These are phyloP conservation scores for Scolecobasidium constrictum DNA, from an alignment of 2,329 filamentous ascomycete species.

Conservation along the genomic window DNA sequence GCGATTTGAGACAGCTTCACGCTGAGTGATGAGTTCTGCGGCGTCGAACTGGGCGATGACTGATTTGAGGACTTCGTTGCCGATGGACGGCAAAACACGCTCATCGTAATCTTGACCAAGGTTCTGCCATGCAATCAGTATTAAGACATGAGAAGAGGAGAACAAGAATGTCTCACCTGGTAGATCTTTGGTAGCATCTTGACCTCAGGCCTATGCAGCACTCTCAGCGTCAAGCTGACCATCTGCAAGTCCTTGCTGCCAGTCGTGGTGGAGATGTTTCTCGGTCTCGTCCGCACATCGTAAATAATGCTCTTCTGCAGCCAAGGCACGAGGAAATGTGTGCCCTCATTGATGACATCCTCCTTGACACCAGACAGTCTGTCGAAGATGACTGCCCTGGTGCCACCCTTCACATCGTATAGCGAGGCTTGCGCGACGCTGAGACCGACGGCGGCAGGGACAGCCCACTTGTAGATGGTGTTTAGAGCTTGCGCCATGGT, in stretches of 20 bases:
- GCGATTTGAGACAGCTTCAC: constrained; percentile 89
- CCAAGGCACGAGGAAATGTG: constrained; percentile 94
- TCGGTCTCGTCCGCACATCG: constrained; percentile 92
- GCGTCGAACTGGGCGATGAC: constrained; percentile 44
- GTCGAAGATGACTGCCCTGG: constrained; percentile 96
- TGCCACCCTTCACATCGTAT: constrained; percentile 95
- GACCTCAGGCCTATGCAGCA: constrained; percentile 89
- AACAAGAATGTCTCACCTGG: constrained; percentile 53
- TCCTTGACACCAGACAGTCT: constrained; percentile 87
- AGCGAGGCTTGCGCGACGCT: constrained; percentile 66
- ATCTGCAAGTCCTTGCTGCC: constrained; percentile 99
- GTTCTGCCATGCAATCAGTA: constrained; percentile 39
- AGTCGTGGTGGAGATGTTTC: constrained; percentile 95
- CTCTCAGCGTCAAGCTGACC: constrained; percentile 95
- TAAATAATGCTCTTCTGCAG: constrained; percentile 89
- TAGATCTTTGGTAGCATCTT: constrained; percentile 93
- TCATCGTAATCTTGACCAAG: constrained; percentile 96
- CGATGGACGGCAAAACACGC: constrained; percentile 42
- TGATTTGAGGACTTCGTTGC: constrained; percentile 44
- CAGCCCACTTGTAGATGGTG: constrained; percentile 54
- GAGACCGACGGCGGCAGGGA: constrained; percentile 61
- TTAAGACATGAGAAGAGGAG: neutral
- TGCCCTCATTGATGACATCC: constrained; percentile 85
- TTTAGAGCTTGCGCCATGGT: constrained; percentile 44
- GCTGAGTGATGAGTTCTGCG: constrained; percentile 78